Evolutionary conservation across 139 green algal species (phyloP).

Genomic region (Penium margaritaceum): DNA sequence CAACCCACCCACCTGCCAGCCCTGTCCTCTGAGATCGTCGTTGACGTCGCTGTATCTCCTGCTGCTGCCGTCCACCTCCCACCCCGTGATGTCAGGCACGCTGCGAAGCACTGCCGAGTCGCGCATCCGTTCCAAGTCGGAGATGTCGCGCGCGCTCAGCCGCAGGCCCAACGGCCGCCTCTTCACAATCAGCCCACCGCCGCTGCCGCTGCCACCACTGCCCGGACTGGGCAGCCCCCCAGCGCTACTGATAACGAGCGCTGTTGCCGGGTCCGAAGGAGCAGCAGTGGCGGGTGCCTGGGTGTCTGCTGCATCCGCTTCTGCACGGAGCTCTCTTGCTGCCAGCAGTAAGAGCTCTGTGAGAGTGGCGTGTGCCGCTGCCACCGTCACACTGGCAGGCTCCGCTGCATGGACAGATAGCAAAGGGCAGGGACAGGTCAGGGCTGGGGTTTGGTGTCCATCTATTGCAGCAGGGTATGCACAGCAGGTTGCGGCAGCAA

Average conservation of each 20-base stretch:
- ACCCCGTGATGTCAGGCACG: neutral
- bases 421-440: too few relatives aligned
- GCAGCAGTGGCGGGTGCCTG: too few relatives aligned
- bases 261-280: too few relatives aligned
- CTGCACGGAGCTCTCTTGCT: neutral
- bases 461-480: too few relatives aligned
- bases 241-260: too few relatives aligned
- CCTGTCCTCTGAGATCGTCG: neutral
- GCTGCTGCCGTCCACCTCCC: neutral
- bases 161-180: constrained; percentile 18
- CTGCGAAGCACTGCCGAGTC: neutral
- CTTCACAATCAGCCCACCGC: neutral
- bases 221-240: too few relatives aligned
- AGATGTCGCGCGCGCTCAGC: constrained; percentile 10
- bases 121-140: constrained; percentile 15
- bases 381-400: constrained; percentile 16
- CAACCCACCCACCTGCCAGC: neutral
- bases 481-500: too few relatives aligned
- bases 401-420: too few relatives aligned
- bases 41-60: neutral
- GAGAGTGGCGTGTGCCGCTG: constrained; percentile 7
- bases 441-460: too few relatives aligned
- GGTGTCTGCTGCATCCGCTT: too few relatives aligned
- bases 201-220: neutral
- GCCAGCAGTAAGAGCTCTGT: constrained; percentile 26